These are phyloP conservation scores for Pseudevernia furfuracea DNA, from an alignment of 495 filamentous ascomycete species.

Conservation along the genomic window DNA sequence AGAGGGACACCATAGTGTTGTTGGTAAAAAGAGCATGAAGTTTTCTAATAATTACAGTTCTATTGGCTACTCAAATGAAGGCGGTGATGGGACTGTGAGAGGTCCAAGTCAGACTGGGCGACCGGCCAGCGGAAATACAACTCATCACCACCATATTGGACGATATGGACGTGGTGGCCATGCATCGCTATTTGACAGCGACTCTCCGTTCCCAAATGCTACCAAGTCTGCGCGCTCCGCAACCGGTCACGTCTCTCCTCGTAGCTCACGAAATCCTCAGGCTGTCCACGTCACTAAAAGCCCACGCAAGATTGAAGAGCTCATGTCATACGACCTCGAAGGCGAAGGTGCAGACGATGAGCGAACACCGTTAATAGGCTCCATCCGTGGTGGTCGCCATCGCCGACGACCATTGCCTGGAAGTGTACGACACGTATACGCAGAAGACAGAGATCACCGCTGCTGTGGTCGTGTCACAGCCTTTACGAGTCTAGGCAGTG, in stretches of 20 bases:
- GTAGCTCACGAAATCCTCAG: constrained; percentile 30
- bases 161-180: constrained; percentile 66
- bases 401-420: constrained; percentile 54
- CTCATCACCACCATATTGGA: constrained; percentile 65
- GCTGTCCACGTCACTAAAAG: constrained; percentile 37
- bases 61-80: constrained; percentile 51
- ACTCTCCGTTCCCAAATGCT: constrained; percentile 55
- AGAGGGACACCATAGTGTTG: constrained; percentile 56
- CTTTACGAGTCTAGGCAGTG: constrained; percentile 64
- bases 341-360: constrained; percentile 84
- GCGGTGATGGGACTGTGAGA: constrained; percentile 42
- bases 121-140: constrained; percentile 54
- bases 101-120: constrained; percentile 44
- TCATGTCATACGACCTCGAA: constrained; percentile 60
- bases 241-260: constrained; percentile 52
- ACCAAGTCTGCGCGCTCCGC: constrained; percentile 33
- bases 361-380: constrained; percentile 72
- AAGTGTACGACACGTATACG: constrained; percentile 64
- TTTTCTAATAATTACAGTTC: constrained; percentile 77
- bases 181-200: constrained; percentile 66
- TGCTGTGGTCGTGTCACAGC: constrained; percentile 68
- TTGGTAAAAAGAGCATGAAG: constrained; percentile 92
- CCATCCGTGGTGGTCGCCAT: constrained; percentile 51
- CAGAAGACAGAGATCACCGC: constrained; percentile 56
- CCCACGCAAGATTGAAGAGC: constrained; percentile 45